These are phyloP conservation scores for Lentinula guzmanii DNA, from an alignment of 768 basidiomycete genomes.

Conservation along the genomic window DNA sequence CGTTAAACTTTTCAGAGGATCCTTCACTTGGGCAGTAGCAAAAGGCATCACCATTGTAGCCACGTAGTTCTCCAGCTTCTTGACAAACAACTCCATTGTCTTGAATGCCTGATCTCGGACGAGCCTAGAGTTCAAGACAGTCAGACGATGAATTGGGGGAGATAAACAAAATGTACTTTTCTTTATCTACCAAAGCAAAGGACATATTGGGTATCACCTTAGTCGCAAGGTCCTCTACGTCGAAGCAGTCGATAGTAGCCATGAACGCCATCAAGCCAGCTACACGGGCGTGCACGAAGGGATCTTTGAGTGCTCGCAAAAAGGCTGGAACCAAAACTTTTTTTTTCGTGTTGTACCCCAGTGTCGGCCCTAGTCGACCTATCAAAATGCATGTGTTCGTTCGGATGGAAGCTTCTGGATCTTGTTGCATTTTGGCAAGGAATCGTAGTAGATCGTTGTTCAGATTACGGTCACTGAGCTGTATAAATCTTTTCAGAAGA, in stretches of 20 bases:
- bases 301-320: slow-evolving; percentile 80
- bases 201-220: slow-evolving; percentile 88
- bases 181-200: slow-evolving; percentile 79
- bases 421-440: slow-evolving; percentile 88
- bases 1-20: neutral
- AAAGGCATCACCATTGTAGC: slow-evolving; percentile 63
- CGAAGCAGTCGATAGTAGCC: slow-evolving; percentile 89
- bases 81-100: slow-evolving; percentile 82
- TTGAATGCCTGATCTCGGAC: slow-evolving; percentile 97
- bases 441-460: slow-evolving; percentile 95
- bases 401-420: slow-evolving; percentile 90
- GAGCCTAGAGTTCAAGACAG: slow-evolving; percentile 39
- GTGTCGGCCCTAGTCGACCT: slow-evolving; percentile 78
- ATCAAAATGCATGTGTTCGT: slow-evolving; percentile 97
- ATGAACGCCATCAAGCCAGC: slow-evolving; percentile 95
- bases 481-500: slow-evolving; percentile 2
- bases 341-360: slow-evolving; percentile 85
- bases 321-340: slow-evolving; percentile 98
- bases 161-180: slow-evolving; percentile 63
- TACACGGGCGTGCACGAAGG: slow-evolving; percentile 88
- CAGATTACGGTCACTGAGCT: slow-evolving; percentile 87
- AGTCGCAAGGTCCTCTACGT: slow-evolving; percentile 78
- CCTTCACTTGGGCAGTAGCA: neutral
- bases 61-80: slow-evolving; percentile 74
- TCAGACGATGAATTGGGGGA: neutral